Evolutionary conservation across 176 grass and related monocot species (phyloP).

Genomic region (Musa beccarii): DNA sequence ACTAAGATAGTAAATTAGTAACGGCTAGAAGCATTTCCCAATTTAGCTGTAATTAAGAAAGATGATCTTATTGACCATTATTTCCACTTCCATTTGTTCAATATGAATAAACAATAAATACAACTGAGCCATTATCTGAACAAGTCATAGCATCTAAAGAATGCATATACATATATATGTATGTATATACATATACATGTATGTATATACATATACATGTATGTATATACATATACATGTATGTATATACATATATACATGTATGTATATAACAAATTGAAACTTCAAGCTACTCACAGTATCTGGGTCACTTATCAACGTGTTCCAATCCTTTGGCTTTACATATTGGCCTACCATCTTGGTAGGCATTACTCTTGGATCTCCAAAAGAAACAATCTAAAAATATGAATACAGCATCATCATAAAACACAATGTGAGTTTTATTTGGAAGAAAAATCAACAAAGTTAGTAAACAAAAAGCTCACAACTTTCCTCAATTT

Average conservation of each 20-base stretch:
- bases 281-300: slow-evolving; percentile 48
- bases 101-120: background rate
- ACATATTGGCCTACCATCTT: slow-evolving; percentile 90
- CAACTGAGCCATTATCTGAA: no score
- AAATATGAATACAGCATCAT: background rate
- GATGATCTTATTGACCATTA: background rate
- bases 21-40: background rate
- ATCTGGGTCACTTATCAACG: slow-evolving; percentile 67
- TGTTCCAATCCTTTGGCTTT: slow-evolving; percentile 90
- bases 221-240: background rate
- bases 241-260: background rate
- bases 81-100: background rate
- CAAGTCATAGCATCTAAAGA: background rate
- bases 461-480: background rate
- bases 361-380: slow-evolving; percentile 63
- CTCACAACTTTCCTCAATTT: background rate
- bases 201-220: background rate
- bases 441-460: background rate
- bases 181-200: background rate
- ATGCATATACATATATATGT: background rate
- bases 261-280: background rate
- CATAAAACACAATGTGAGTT: background rate
- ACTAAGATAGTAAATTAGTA: no score
- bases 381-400: slow-evolving; percentile 89
- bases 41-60: background rate